These are phyloP conservation scores for Purshia tridentata DNA, from an alignment of 306 rosid species.

Conservation along the genomic window DNA sequence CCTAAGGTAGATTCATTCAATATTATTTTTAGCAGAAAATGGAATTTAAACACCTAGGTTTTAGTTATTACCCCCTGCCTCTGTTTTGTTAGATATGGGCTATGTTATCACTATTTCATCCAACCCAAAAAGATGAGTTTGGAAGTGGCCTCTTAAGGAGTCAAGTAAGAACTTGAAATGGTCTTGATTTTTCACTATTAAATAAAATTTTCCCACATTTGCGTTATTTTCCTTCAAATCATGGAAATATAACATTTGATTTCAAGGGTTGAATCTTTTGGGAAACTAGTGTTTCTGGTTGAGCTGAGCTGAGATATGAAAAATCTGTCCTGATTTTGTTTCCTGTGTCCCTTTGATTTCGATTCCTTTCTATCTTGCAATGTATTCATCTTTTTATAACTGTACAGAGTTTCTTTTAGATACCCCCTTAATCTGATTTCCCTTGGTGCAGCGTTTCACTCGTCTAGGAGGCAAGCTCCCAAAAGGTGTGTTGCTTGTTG, in stretches of 20 bases:
- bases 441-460: constrained; percentile 78
- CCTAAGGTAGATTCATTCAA: constrained; percentile 58
- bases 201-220: neutral
- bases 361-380: too few relatives aligned
- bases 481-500: constrained; percentile 93
- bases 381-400: neutral
- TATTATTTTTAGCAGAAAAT: neutral
- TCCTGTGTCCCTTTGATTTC: neutral
- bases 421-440: constrained; percentile 21
- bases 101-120: neutral
- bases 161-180: neutral
- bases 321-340: neutral
- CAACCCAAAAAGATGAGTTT: neutral
- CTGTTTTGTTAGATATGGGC: neutral
- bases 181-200: neutral
- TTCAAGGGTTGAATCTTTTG: neutral
- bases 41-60: neutral
- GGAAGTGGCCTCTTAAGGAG: neutral
- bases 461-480: constrained; percentile 97
- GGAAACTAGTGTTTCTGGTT: neutral
- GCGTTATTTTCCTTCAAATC: neutral
- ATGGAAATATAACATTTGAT: neutral
- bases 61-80: neutral
- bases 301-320: neutral
- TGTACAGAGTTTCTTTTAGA: neutral